Base-by-base conservation (phyloP, 139 green algal genomes). In the Protoeuglena noctilucae region DNA sequence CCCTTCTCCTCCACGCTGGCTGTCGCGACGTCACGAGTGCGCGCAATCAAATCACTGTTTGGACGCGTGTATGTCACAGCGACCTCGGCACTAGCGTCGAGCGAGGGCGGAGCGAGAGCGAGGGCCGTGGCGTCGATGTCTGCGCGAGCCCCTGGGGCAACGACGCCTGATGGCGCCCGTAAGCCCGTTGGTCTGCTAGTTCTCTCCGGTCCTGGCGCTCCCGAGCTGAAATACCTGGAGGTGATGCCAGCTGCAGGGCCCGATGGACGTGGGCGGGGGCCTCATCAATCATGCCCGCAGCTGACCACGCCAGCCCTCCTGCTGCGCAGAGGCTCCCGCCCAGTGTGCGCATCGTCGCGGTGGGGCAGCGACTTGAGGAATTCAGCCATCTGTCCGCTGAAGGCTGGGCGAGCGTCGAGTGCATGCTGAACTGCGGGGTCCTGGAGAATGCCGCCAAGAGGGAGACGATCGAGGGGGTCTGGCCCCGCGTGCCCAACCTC, bases 371-470 rank as follows among this genome's bases (percentile, higher is more conserved):
- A 7, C 5, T 18, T 1, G 27, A 23, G 1, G 68, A 75, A 43
- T 49, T 70, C 16, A 14, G 30, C 14, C 43, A 67, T 18, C 40
- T 78, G 25, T 64, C 49, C 3, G 43, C 63, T 2, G 41, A 70
- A n/a, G 58, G 82, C 14, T 79, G 67, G 67, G 39, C 17, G 3
- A 57, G 27, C 2, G 53, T 82, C 0, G 43, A 75, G 1, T 70
- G 81, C 12, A 46, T 82, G 49, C 65, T 82, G 17, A 79, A 74
- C 25, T 76, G 66, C 22, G 77, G 77, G 2, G 63, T 74, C 16
- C 62, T 59, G n/a, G 66, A 66, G 30, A 69, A 68, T 17, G 59
- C 69, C 0, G 69, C 52, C 2, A 76, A 63, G 43, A 54, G 59
- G 29, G 62, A 68, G 17, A 51, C 80, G 26, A 56, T 85, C n/a